Evolutionary conservation across 139 green algal genomes (phyloP), one percentile per base, ranked within the genome.

Genomic region (Chlorella sp.): DNA sequence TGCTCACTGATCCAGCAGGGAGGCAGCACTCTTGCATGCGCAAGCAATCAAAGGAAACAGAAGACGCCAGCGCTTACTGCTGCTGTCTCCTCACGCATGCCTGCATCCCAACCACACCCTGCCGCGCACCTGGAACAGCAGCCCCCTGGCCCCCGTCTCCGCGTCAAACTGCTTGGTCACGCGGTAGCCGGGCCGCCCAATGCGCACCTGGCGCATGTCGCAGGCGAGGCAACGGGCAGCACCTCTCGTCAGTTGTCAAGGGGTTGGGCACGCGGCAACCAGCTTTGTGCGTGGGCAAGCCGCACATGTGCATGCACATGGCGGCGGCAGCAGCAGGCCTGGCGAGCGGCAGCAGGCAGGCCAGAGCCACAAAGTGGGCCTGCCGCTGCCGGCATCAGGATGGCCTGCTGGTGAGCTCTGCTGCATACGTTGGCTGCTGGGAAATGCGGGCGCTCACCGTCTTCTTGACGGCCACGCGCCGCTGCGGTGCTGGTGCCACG

Each of bases 141-240:
- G 90, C 1, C 94, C 96, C 0, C 96, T 88, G 79, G 97, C 92
- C 11, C 88, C 78, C 0, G 89, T 91, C 28, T 97, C 90, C 0
- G 73, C 40, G 83, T 99, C 95, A 87, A 94, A 98, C 90, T 99
- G 95, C 88, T 99, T 99, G 6, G 97, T 99, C 5, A 99, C 97
- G 1, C 96, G 90, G 89, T 99, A 99, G 1, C 97, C 97, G 0
- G 97, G 97, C 67, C 97, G 89, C 48, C 97, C 97, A 73, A 99
- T 99, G 87, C 77, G 77, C 44, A 70, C 64, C 64, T 70, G 64
- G 32, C 1, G 34, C 14, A 38, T 32, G 11, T 2, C 0, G 64
- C 13, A 40, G 3, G 64, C 16, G 4, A 41, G 6, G 32, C 32
- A 19, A 60, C 2, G 11, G 9, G 51, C 51, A 24, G 16, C 51